phyloP scores from a whole-genome alignment of 768 basidiomycete species.

The Boletus reticulatus region DNA sequence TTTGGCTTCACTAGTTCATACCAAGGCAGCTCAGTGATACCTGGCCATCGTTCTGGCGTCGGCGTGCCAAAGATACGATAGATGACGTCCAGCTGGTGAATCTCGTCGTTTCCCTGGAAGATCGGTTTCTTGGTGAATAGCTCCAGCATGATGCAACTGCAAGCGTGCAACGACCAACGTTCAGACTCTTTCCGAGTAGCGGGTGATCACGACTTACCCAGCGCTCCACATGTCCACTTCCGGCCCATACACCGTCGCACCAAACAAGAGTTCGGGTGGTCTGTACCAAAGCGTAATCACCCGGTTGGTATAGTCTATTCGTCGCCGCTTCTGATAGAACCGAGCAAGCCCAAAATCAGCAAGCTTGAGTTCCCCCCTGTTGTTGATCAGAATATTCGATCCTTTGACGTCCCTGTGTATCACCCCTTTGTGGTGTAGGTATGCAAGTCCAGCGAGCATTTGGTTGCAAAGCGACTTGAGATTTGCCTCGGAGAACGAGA shows the following conservation, averaged over 20 bases:
- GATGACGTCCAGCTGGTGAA: slow-evolving; percentile 92
- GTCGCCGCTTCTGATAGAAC: slow-evolving; percentile 89
- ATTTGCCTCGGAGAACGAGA: slow-evolving; percentile 81
- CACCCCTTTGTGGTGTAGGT: slow-evolving; percentile 93
- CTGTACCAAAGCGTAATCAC: slow-evolving; percentile 99
- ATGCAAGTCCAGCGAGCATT: slow-evolving; percentile 92
- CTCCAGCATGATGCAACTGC: slow-evolving; percentile 97
- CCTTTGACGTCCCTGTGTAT: slow-evolving; percentile 99
- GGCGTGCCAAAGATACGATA: slow-evolving; percentile 93
- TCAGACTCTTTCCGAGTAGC: background rate
- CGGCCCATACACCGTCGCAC: slow-evolving; percentile 93
- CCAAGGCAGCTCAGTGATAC: slow-evolving; percentile 86
- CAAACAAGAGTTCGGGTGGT: slow-evolving; percentile 91
- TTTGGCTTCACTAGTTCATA: slow-evolving; percentile 97
- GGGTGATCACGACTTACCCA: slow-evolving; percentile 51
- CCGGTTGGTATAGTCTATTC: slow-evolving; percentile 96
- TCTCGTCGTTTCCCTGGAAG: slow-evolving; percentile 99
- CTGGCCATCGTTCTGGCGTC: slow-evolving; percentile 77
- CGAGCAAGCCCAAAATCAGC: slow-evolving; percentile 97
- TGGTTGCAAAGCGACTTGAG: slow-evolving; percentile 95
- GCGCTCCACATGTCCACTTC: slow-evolving; percentile 99
- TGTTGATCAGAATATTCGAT: slow-evolving; percentile 94
- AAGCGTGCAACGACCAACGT: background rate
- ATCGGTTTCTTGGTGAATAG: slow-evolving; percentile 92
- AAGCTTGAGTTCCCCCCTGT: slow-evolving; percentile 89